Evolutionary conservation across 495 filamentous ascomycete genomes (phyloP).

Genomic region (Penicillium cataractarum): DNA sequence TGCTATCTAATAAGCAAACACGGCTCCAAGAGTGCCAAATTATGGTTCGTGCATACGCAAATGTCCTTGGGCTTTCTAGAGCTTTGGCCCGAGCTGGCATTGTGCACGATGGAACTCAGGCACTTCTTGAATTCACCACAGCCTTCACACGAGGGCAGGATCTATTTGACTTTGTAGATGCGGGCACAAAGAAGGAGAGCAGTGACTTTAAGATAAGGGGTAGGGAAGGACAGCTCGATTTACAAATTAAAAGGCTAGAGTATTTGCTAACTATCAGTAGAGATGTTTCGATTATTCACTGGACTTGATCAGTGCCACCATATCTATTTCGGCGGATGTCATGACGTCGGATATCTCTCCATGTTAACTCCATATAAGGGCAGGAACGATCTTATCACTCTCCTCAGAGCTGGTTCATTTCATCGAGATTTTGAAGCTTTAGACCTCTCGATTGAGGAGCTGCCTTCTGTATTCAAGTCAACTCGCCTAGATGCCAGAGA

Average conservation of each 20-base stretch:
- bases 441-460: constrained; percentile 44
- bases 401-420: constrained; percentile 51
- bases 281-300: constrained; percentile 58
- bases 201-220: constrained; percentile 63
- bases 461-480: constrained; percentile 51
- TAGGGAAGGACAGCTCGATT: constrained; percentile 20
- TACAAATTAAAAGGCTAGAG: not conserved
- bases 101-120: constrained; percentile 53
- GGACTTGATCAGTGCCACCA: constrained; percentile 67
- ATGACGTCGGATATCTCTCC: constrained; percentile 62
- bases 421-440: constrained; percentile 39
- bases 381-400: constrained; percentile 51
- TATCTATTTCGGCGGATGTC: constrained; percentile 66
- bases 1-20: constrained; percentile 45
- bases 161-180: constrained; percentile 64
- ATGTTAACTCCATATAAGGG: constrained; percentile 56
- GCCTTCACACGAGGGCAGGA: constrained; percentile 62
- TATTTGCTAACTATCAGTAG: constrained; percentile 30
- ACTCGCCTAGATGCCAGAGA: constrained; percentile 21
- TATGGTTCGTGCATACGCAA: constrained; percentile 65
- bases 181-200: constrained; percentile 61
- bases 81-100: constrained; percentile 49
- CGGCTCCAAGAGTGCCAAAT: constrained; percentile 57
- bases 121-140: constrained; percentile 55
- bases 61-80: constrained; percentile 57